These are phyloP conservation scores for Purshia tridentata DNA, from an alignment of 306 rosid genomes.

Conservation along the genomic window DNA sequence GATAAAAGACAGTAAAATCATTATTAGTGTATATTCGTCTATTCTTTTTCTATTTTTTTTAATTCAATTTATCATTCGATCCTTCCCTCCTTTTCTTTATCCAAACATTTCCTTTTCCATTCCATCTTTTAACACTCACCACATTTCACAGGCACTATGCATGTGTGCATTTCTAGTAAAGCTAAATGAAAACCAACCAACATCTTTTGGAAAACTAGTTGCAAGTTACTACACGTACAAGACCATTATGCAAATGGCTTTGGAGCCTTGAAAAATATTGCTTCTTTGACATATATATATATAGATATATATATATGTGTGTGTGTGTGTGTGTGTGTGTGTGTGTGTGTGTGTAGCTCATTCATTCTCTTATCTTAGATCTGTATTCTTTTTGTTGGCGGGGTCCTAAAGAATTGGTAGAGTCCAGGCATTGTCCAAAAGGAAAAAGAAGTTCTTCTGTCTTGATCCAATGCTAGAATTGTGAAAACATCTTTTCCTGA, in stretches of 20 bases:
- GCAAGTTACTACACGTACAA: not conserved
- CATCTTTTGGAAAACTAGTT: not conserved
- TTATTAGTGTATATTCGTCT: not conserved
- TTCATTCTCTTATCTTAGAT: too few relatives aligned
- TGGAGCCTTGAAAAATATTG: not conserved
- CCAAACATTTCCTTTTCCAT: not conserved
- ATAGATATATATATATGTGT: too few relatives aligned
- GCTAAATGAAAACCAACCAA: not conserved
- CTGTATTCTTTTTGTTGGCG: not conserved
- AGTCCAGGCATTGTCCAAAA: not conserved
- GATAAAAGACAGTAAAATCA: not conserved
- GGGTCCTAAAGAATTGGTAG: not conserved
- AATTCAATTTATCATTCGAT: not conserved
- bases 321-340: too few relatives aligned
- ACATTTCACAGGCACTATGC: not conserved
- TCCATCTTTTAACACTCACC: not conserved
- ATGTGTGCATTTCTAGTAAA: not conserved
- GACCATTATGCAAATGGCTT: not conserved
- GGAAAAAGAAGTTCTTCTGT: not conserved
- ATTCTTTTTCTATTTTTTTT: not conserved
- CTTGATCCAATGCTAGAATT: not conserved
- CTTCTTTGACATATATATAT: not conserved
- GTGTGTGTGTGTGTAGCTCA: too few relatives aligned
- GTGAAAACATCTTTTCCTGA: not conserved
- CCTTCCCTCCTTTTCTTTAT: constrained; percentile 1